These are phyloP conservation scores for Epichloe aotearoae DNA, from an alignment of 2,329 filamentous ascomycete species.

Conservation along the genomic window DNA sequence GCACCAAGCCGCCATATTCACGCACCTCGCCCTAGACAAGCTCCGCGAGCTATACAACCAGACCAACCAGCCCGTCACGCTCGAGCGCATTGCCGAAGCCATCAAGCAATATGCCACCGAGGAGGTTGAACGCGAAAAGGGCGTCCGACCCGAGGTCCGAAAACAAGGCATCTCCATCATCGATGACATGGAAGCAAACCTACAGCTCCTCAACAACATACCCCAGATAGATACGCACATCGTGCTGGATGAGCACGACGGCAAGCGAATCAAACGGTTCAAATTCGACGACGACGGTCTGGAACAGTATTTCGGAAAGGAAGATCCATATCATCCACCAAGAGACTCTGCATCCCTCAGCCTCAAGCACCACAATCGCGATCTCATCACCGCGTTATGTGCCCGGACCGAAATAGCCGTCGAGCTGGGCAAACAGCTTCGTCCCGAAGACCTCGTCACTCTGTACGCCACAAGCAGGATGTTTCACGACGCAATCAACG, in stretches of 20 bases:
- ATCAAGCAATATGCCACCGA: conserved; percentile 10
- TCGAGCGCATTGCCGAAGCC: conserved; percentile 9
- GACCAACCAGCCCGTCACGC: conserved; percentile 7
- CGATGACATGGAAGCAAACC: conserved; percentile 7
- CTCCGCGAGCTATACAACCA: conserved; percentile 8
- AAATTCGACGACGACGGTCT: conserved; percentile 16
- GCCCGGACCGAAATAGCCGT: conserved; percentile 38
- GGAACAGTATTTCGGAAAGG: conserved; percentile 16
- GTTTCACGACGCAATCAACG: conserved; percentile 48
- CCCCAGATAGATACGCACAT: conserved; percentile 3
- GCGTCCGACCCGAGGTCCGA: not conserved
- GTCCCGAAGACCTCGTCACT: conserved; percentile 41
- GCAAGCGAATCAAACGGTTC: conserved; percentile 13
- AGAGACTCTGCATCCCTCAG: not conserved
- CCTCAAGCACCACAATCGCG: conserved; percentile 17
- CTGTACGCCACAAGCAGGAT: conserved; percentile 52
- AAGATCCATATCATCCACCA: conserved; percentile 16
- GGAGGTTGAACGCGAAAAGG: conserved; percentile 8
- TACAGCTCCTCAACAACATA: conserved; percentile 1
- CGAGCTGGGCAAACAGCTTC: conserved; percentile 40
- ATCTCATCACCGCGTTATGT: conserved; percentile 31
- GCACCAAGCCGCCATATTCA: conserved; percentile 11
- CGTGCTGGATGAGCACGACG: conserved; percentile 6
- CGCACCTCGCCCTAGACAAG: conserved; percentile 11
- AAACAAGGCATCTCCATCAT: conserved; percentile 6